Conservation (phyloP, 2,329 filamentous ascomycete genomes). For the Cladosporium phlei region DNA sequence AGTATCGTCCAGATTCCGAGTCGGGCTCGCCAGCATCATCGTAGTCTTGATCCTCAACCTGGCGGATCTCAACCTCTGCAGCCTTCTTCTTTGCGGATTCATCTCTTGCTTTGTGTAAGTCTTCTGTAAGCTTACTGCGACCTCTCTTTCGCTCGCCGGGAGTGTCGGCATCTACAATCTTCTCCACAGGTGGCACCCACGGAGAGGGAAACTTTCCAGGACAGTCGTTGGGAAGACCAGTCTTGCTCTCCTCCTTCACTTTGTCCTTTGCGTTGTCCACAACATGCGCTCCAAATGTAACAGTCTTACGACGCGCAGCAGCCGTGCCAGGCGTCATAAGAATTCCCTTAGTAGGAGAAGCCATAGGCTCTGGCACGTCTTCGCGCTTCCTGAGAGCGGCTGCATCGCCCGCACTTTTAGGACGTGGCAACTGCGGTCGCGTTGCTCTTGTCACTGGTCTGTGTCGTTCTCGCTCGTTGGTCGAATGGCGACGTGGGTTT, state of each 20-base stretch:
- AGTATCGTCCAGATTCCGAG: slow-evolving; percentile 71
- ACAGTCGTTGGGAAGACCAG: slow-evolving; percentile 44
- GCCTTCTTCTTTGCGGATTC: slow-evolving; percentile 31
- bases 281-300: slow-evolving; percentile 56
- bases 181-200: slow-evolving; percentile 38
- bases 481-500: slow-evolving; percentile 27
- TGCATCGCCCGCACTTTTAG: slow-evolving; percentile 28
- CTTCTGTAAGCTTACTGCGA: slow-evolving; percentile 41
- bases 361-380: slow-evolving; percentile 30
- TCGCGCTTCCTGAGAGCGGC: slow-evolving; percentile 10
- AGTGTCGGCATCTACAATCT: slow-evolving; percentile 28
- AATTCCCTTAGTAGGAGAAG: slow-evolving; percentile 56
- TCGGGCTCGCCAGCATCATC: slow-evolving; percentile 51
- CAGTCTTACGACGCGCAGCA: slow-evolving; percentile 54
- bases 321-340: slow-evolving; percentile 59
- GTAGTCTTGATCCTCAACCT: neutral
- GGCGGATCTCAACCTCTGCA: neutral
- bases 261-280: slow-evolving; percentile 52
- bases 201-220: slow-evolving; percentile 49
- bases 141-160: slow-evolving; percentile 28
- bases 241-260: slow-evolving; percentile 33
- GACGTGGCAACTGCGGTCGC: slow-evolving; percentile 26
- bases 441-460: slow-evolving; percentile 13
- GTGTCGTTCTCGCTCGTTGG: slow-evolving; percentile 19
- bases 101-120: slow-evolving; percentile 41